Evolutionary conservation across 805 yeast species (phyloP).

Genomic region (Saturnispora bothae): DNA sequence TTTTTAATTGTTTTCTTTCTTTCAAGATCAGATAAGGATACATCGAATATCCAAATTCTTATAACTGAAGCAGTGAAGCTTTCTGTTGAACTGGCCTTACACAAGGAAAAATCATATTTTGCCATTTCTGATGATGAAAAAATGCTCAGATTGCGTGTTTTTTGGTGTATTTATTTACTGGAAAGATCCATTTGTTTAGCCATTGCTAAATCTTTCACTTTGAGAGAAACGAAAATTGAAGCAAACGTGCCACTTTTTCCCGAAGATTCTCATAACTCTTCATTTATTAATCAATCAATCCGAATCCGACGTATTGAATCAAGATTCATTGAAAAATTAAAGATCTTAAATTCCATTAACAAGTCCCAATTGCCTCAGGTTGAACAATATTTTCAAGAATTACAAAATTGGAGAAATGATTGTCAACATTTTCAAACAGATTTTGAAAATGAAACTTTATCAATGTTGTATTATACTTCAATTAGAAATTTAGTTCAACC

Average conservation of each 20-base stretch:
- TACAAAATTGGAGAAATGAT: constrained; percentile 45
- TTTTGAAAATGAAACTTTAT: constrained; percentile 49
- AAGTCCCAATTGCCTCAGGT: constrained; percentile 38
- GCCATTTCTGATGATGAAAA: constrained; percentile 18
- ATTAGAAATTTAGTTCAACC: constrained; percentile 55
- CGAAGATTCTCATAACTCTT: constrained; percentile 24
- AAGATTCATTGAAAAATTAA: constrained; percentile 42
- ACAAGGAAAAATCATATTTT: constrained; percentile 28
- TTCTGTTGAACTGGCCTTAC: constrained; percentile 29
- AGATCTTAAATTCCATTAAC: constrained; percentile 27
- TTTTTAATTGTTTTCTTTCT: constrained; percentile 43
- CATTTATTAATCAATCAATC: constrained; percentile 47
- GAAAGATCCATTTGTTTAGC: constrained; percentile 55
- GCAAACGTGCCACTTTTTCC: constrained; percentile 39
- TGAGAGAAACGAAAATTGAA: constrained; percentile 43
- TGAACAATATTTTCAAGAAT: constrained; percentile 39
- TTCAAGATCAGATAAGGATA: constrained; percentile 52
- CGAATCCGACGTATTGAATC: constrained; percentile 51
- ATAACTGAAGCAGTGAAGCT: constrained; percentile 42
- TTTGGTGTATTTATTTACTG: constrained; percentile 55
- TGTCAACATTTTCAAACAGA: constrained; percentile 38
- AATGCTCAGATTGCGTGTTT: constrained; percentile 39
- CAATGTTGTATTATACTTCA: constrained; percentile 49
- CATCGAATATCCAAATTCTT: constrained; percentile 42
- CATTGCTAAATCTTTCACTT: constrained; percentile 45